Conservation (phyloP, 768 basidiomycete species). For the Russula ochroleuca region DNA sequence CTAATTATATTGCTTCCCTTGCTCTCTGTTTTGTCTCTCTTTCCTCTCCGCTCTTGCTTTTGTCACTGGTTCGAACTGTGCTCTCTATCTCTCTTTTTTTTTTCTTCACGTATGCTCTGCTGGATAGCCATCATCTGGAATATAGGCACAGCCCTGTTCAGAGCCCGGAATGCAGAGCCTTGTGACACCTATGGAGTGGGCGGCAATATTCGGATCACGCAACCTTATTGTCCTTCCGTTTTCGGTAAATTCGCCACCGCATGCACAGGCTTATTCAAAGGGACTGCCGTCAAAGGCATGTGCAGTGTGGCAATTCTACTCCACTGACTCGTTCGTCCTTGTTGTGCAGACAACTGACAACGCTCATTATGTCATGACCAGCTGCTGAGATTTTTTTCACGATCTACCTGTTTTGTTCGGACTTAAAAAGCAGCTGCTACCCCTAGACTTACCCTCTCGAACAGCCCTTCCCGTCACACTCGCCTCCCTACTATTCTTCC, state of each 20-base stretch:
- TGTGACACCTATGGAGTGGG: not conserved
- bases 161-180: conserved; percentile 9
- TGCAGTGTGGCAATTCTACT: not conserved
- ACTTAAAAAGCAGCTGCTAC: not conserved
- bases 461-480: not conserved
- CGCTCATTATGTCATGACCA: not conserved
- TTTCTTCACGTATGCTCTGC: not conserved
- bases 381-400: not conserved
- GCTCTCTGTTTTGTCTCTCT: conserved; percentile 1
- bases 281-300: conserved; percentile 19
- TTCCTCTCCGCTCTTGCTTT: conserved; percentile 11
- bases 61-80: conserved; percentile 15
- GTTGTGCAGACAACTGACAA: conserved; percentile 8
- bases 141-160: conserved; percentile 15
- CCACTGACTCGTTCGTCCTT: conserved; percentile 13
- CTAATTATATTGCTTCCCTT: not conserved
- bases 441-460: not conserved
- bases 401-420: not conserved
- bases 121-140: conserved; percentile 14
- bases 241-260: not conserved
- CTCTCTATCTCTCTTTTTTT: conserved; percentile 7
- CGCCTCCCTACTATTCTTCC: not conserved
- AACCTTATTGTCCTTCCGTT: conserved; percentile 19
- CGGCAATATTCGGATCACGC: not conserved
- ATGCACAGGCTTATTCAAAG: conserved; percentile 14